Evolutionary conservation across 345 rosid genomes (phyloP), one percentile per base, ranked within the genome.

Genomic region (Euclidium syriacum): DNA sequence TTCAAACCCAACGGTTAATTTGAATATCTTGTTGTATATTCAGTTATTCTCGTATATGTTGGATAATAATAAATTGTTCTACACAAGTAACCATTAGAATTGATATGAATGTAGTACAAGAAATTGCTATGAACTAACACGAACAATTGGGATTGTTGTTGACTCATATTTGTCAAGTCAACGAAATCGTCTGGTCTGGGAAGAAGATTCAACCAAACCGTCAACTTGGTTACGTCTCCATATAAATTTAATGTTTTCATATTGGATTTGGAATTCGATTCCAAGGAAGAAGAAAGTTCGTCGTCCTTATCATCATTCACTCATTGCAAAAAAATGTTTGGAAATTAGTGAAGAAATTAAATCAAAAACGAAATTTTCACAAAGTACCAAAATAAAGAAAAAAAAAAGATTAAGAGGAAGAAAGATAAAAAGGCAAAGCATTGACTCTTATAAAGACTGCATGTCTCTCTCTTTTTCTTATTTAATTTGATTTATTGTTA

Each of bases 271-370:
- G 27, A 52, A 12, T 52, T 33, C 34, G 25, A 24, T 19, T 35
- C 20, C 42, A 52, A 8, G 6, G 16, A 52, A 10, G 22, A 33
- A 17, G 64, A 70, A 70, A 70, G 43, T 70, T 62, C 43, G 1
- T 46, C 55, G 41, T 34, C 62, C 68, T 62, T 70, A 26, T 35
- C 51, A 70, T 70, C 64, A 43, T 38, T 63, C 63, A 62, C 44
- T 70, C 56, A 42, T 59, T 60, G 40, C 48, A n/a, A 53, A 42
- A 29, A 3, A 42, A 11, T n/a, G 26, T 56, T 66, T 35, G 68
- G 63, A 70, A 44, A 62, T 43, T 62, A 70, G 58, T 62, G 63
- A 42, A 42, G 12, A 42, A 70, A 69, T 35, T 24, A 69, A 35
- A 60, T 52, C 62, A 53, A 35, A 52, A n/a, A 41, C 5, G 2